Base-by-base conservation (phyloP, 192 early-diverging fungal species). In the Spizellomyces sp. region DNA sequence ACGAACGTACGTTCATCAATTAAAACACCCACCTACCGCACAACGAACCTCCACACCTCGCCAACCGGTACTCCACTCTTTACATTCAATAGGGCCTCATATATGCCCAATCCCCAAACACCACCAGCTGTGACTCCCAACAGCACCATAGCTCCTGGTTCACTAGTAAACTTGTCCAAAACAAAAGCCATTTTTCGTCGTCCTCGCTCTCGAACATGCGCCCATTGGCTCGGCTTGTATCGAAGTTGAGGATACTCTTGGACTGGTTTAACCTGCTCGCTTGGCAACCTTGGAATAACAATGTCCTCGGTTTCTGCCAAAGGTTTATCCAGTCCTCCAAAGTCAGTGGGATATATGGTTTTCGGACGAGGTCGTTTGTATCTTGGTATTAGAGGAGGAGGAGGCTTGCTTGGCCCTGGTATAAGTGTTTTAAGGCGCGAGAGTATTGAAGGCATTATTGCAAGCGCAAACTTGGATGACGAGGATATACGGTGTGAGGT, bases 241-340 rank as follows among this genome's bases (percentile, higher is more conserved):
- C 47, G n/a, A 14, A 68, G 67, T 52, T 68, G 67, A 5, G 67
- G 67, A 19, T 68, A 68, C 43, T 68, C 67, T 68, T 68, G 54
- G 2, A 17, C 14, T 7, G 67, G 54, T 41, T 41, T 27, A 8
- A 68, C 17, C 9, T 58, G 52, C 58, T 68, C 56, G 10, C 6
- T 21, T 14, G 67, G 67, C 14, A 68, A 56, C 4, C 67, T 50
- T 9, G 27, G 22, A 17, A 66, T 7, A 47, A 47, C 46, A 47
- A 15, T 15, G 7, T 66, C 14, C 46, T 46, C 22, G 3, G 27
- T 36, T 68, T 59, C 67, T 14, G 52, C 56, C 12, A 58, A n/a
- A 42, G 56, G 19, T 1, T 9, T n/a, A 41, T 55, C 54, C 0
- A 58, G 12, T 15, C 56, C 67, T 14, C 42, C 21, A 8, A 68